Evolutionary conservation across 176 grass and related monocot genomes (phyloP).

Genomic region (Olyra latifolia): DNA sequence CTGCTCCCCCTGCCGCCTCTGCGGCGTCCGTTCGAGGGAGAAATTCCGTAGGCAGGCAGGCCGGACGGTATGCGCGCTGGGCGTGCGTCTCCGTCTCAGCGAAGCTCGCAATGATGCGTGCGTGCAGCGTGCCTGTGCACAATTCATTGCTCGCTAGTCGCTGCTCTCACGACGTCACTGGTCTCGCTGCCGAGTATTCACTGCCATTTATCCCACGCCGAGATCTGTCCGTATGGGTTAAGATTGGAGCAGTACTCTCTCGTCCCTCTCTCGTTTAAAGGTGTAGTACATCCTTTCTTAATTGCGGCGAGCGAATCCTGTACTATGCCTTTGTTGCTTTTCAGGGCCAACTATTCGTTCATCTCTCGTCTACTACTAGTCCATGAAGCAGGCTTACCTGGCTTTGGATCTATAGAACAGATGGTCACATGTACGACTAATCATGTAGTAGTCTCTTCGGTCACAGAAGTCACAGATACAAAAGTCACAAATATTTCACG

Average conservation of each 20-base stretch:
- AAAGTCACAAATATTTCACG: no score
- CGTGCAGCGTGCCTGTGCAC: constrained; percentile 34
- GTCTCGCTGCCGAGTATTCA: constrained; percentile 19
- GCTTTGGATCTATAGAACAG: no score
- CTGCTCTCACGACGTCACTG: constrained; percentile 12
- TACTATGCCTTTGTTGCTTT: no score
- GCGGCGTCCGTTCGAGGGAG: not conserved
- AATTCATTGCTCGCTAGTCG: not conserved
- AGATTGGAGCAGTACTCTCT: not conserved
- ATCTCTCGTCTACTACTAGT: no score
- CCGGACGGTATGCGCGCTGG: constrained; percentile 12
- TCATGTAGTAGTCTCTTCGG: no score
- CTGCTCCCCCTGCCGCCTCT: not conserved
- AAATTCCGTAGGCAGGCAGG: not conserved
- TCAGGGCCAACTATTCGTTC: no score
- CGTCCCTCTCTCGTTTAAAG: no score
- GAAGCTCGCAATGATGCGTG: constrained; percentile 22
- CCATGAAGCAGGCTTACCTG: no score
- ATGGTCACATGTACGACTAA: no score
- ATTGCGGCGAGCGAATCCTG: no score
- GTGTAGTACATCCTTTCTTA: no score
- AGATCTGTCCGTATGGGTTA: constrained; percentile 9
- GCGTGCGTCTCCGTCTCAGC: not conserved
- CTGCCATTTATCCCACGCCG: constrained; percentile 27
- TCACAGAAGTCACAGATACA: no score